phyloP scores from a whole-genome alignment of 495 filamentous ascomycete genomes.

The Opeltia flavorubescens region DNA sequence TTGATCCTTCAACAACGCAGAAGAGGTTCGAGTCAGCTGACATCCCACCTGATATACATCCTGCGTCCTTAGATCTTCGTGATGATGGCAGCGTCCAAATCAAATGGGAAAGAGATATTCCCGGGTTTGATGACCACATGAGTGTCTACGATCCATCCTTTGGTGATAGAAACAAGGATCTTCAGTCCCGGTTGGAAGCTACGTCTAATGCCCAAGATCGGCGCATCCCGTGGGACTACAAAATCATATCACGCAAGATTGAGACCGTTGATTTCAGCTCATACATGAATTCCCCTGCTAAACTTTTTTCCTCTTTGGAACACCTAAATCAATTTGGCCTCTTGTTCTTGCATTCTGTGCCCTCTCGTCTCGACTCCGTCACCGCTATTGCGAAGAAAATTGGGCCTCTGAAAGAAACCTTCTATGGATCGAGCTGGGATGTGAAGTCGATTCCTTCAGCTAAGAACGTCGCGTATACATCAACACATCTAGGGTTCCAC shows the following conservation, averaged over 20 bases:
- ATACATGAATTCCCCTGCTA: not conserved
- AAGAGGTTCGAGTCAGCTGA: conserved; percentile 65
- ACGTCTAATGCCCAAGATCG: not conserved
- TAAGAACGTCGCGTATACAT: conserved; percentile 87
- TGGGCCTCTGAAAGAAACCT: conserved; percentile 62
- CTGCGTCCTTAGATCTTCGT: conserved; percentile 18
- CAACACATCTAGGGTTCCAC: conserved; percentile 63
- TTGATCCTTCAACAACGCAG: conserved; percentile 68
- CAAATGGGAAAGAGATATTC: conserved; percentile 46
- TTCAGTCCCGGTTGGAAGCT: conserved; percentile 37
- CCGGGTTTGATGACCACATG: conserved; percentile 32
- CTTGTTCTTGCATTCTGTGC: not conserved
- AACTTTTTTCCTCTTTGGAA: not conserved
- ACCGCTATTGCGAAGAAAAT: conserved; percentile 54
- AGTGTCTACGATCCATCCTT: conserved; percentile 28
- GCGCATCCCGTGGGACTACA: not conserved
- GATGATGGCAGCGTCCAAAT: conserved; percentile 35
- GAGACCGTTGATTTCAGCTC: not conserved
- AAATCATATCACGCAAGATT: not conserved
- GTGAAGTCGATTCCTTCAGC: conserved; percentile 61
- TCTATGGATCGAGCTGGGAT: conserved; percentile 86
- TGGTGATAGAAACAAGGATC: conserved; percentile 15
- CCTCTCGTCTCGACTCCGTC: conserved; percentile 36
- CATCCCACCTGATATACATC: conserved; percentile 41
- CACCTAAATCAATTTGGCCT: not conserved